phyloP scores from a whole-genome alignment of 2,329 filamentous ascomycete genomes.

The Mariannaea elegans region DNA sequence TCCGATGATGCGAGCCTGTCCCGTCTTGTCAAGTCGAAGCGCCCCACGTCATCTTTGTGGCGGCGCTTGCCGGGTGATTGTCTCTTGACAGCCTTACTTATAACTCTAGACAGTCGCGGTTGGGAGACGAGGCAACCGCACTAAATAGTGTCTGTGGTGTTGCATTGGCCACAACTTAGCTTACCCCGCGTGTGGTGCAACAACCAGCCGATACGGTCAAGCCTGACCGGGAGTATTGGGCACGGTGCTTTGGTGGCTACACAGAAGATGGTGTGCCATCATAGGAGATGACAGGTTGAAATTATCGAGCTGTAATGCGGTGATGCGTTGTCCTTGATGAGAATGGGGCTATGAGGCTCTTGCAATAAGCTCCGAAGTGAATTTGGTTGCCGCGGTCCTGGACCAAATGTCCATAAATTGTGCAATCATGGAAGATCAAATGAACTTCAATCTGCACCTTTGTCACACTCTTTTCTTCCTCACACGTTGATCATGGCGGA shows the following conservation, averaged over 20 bases:
- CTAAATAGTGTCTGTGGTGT: constrained; percentile 12
- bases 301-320: constrained; percentile 31
- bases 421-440: constrained; percentile 27
- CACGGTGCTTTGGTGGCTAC: constrained; percentile 2
- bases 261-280: constrained; percentile 26
- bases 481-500: constrained; percentile 37
- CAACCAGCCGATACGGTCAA: constrained; percentile 24
- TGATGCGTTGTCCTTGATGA: constrained; percentile 40
- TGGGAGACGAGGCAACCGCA: constrained; percentile 27
- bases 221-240: constrained; percentile 38
- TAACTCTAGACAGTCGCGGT: neutral
- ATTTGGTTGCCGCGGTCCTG: constrained; percentile 8
- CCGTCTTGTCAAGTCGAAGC: constrained; percentile 6
- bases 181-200: constrained; percentile 41
- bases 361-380: constrained; percentile 18
- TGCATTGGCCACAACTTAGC: constrained; percentile 27
- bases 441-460: constrained; percentile 18
- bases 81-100: constrained; percentile 13
- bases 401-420: constrained; percentile 31
- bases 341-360: constrained; percentile 37
- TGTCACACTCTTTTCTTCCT: constrained; percentile 2
- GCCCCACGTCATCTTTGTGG: constrained; percentile 4
- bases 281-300: constrained; percentile 24
- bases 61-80: neutral
- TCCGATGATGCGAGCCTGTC: constrained; percentile 22